Evolutionary conservation across 2,329 filamentous ascomycete genomes (phyloP), one percentile per base, ranked within the genome.

Genomic region (Blumeria graminis): DNA sequence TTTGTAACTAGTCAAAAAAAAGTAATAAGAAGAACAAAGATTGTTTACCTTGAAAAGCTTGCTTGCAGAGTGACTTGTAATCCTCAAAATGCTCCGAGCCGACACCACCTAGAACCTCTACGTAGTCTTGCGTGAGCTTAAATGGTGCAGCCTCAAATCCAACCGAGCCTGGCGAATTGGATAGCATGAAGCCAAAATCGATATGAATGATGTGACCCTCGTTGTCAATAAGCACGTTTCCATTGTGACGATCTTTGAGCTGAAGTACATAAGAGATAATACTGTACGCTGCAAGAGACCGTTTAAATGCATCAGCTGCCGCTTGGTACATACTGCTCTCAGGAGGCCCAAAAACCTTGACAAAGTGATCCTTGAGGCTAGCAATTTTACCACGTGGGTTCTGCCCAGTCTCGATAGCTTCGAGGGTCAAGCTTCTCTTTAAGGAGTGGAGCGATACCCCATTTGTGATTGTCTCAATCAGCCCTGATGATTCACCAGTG

Each of bases 181-280:
- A 89, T 36, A 92, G 73, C 84, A 92, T 90, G 67, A 92, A 92
- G 56, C 86, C 86, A 68, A 92, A 92, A 68, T 92, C 86, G 59
- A 92, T 92, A 66, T 92, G 86, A 59, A 92, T 81, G 57, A 90
- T 88, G 65, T 92, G 86, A 9, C 86, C 86, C 67, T 86, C 82
- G 63, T 84, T 87, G 68, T 90, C 86, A 63, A 92, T 84, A 58
- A 92, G 75, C 13, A 92, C 83, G 64, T 92, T 92, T 56, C 86
- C 86, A 65, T 92, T 92, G 67, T 92, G 86, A 11, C 86, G 76
- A 65, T 92, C 86, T 67, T 92, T 92, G 58, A 92, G 77, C 68
- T 92, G 86, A 56, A 92, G 72, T 54, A 92, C 73, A 65, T 92
- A 92, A 57, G 81, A 86, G 59, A 92, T 86, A 61, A 90, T 81